A percentile compares a stretch with the other conserved stretches of the same genome.
Evolutionary conservation across 345 rosid species (phyloP).

Genomic region (Physaria fendleri): DNA sequence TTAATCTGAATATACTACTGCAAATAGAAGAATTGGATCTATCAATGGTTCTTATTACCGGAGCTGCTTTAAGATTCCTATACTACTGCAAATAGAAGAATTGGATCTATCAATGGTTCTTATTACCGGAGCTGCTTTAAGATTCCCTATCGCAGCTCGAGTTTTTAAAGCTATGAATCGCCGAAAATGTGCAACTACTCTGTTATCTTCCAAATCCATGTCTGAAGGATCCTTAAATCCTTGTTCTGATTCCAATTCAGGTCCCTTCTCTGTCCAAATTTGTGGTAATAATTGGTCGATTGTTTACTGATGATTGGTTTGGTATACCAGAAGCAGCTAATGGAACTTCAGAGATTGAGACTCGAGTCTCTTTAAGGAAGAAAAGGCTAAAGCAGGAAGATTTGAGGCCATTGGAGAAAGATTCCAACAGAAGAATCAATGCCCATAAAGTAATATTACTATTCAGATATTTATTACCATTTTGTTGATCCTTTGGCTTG

Average conservation of each 20-base stretch:
- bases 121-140: neutral
- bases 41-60: slow-evolving; percentile 8
- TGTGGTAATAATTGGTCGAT: neutral
- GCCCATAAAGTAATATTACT: neutral
- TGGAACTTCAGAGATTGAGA: slow-evolving; percentile 21
- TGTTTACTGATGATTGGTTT: neutral
- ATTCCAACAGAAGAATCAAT: slow-evolving; percentile 15
- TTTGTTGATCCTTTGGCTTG: slow-evolving; percentile 9
- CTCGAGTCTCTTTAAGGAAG: slow-evolving; percentile 50
- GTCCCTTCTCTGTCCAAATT: neutral
- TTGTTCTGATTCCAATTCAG: slow-evolving; percentile 6
- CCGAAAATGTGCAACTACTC: neutral
- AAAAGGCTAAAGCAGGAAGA: slow-evolving; percentile 38
- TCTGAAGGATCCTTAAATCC: neutral
- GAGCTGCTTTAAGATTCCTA: neutral
- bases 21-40: neutral
- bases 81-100: too few species aligned
- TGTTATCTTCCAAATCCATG: slow-evolving; percentile 2
- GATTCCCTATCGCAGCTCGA: neutral
- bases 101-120: slow-evolving; percentile 13
- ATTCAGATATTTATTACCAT: neutral
- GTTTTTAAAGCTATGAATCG: slow-evolving; percentile 11
- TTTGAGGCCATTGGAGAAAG: slow-evolving; percentile 23
- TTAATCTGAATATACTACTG: too few species aligned
- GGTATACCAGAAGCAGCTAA: slow-evolving; percentile 17